phyloP scores from a whole-genome alignment of 192 early-diverging fungal genomes.

The Kappamyces sp. region DNA sequence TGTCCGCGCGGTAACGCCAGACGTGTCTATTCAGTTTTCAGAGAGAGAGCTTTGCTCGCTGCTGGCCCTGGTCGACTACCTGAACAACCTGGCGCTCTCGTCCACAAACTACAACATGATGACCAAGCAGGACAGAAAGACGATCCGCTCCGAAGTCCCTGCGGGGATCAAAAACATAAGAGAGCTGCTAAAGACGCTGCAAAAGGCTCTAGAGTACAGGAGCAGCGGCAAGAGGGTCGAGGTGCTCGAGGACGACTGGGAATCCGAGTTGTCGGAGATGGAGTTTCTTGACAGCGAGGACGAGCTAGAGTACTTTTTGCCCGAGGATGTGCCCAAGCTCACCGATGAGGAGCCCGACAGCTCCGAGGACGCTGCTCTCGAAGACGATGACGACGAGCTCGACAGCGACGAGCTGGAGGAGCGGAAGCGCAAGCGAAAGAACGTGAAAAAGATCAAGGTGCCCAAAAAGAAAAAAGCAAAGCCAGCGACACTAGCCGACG shows the following conservation, averaged over 20 bases:
- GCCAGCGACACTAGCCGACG: no score
- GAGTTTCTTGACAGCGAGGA: conserved; percentile 17
- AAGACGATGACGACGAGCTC: no score
- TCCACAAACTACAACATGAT: conserved; percentile 19
- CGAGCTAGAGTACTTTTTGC: conserved; percentile 1
- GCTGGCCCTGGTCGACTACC: conserved; percentile 40
- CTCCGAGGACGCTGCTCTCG: no score
- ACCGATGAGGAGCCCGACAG: no score
- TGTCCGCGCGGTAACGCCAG: neutral
- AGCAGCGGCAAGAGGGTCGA: conserved; percentile 5
- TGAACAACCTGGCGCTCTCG: conserved; percentile 22
- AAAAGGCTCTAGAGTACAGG: conserved; percentile 8
- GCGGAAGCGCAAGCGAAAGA: no score
- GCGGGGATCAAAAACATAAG: conserved; percentile 33
- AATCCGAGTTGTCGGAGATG: conserved; percentile 19
- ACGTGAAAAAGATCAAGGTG: no score
- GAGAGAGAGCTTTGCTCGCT: conserved; percentile 55
- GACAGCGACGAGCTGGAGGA: no score
- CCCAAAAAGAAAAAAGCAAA: no score
- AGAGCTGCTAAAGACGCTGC: conserved; percentile 28
- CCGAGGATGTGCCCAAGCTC: neutral
- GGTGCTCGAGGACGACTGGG: conserved; percentile 2
- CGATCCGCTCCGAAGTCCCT: conserved; percentile 21
- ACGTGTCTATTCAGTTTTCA: conserved; percentile 14
- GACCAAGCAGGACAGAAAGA: conserved; percentile 23